phyloP scores from a whole-genome alignment of 1,284 basidiomycete genomes.

The Microbotryum lychnidis-dioicae region DNA sequence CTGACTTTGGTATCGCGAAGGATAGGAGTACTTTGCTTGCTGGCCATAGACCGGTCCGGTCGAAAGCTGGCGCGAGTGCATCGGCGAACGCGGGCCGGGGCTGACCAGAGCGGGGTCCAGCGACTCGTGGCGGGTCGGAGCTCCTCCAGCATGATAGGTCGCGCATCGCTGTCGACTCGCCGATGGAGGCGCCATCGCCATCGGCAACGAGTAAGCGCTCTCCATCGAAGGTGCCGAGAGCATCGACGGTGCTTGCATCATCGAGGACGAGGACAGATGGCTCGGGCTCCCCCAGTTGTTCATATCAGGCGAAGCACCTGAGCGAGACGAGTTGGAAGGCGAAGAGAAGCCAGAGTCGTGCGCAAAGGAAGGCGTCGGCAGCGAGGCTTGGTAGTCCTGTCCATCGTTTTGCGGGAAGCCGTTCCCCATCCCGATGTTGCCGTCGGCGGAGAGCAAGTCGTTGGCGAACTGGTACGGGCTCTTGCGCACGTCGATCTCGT shows the following conservation, averaged over 20 bases:
- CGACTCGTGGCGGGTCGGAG: not conserved
- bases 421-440: constrained; percentile 3
- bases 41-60: constrained; percentile 11
- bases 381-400: constrained; percentile 1
- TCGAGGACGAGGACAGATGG: constrained; percentile 9
- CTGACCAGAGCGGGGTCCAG: constrained; percentile 5
- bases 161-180: constrained; percentile 19
- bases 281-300: constrained; percentile 6
- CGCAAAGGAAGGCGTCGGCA: constrained; percentile 8
- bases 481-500: constrained; percentile 17
- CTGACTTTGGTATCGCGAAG: constrained; percentile 14
- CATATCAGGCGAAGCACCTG: constrained; percentile 28
- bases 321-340: constrained; percentile 25
- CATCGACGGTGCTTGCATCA: constrained; percentile 5
- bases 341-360: constrained; percentile 27
- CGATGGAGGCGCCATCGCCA: not conserved
- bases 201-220: constrained; percentile 12
- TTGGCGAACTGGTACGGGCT: constrained; percentile 11
- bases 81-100: constrained; percentile 9
- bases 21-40: constrained; percentile 22
- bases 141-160: constrained; percentile 3
- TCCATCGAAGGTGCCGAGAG: constrained; percentile 15
- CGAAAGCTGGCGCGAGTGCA: constrained; percentile 15
- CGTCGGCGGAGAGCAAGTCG: constrained; percentile 9
- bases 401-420: constrained; percentile 9